Evolutionary conservation across 2,329 filamentous ascomycete species (phyloP), one percentile per base, ranked within the genome.

Genomic region (Didymosphaeria variabile): DNA sequence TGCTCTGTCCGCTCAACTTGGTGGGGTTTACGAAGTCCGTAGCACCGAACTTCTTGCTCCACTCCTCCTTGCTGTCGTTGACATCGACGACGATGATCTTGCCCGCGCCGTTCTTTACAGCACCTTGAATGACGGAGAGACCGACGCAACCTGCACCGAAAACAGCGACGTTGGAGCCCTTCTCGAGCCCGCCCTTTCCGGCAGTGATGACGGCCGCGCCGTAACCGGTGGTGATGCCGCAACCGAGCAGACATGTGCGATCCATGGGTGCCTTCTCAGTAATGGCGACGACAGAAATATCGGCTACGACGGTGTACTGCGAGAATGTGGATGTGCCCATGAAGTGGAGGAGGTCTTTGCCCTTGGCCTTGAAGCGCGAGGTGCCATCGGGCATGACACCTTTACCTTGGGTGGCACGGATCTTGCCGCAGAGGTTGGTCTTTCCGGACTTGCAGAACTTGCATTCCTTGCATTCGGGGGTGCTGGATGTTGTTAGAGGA

Each of bases 401-500:
- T 81, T 90, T 91, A 73, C 95, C 95, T 84, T 99, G 95, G 47
- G 95, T 98, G 49, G 93, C 92, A 74, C 95, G 91, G 81, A 99
- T 99, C 88, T 98, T 98, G 80, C 95, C 95, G 84, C 94, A 98
- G 61, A 98, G 91, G 83, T 98, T 97, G 75, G 94, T 98, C 90
- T 99, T 99, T 83, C 94, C 95, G 45, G 94, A 98, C 82, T 93
- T 95, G 90, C 95, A 99, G 87, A 98, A 98, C 85, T 98, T 98
- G 89, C 95, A 99, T 81, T 98, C 94, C 71, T 88, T 86, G 85
- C 95, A 98, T 84, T 98, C 94, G 68, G 95, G 95, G 50, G 94
- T 98, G 86, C 93, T 97, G 26, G 2, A 8, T 75, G 38, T 38
- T 29, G 7, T 40, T 63, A 67, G 75, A 59, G 76, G 72, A n/a